Base-by-base conservation (phyloP, 2,329 filamentous ascomycete species). In the Fusarium sp. region DNA sequence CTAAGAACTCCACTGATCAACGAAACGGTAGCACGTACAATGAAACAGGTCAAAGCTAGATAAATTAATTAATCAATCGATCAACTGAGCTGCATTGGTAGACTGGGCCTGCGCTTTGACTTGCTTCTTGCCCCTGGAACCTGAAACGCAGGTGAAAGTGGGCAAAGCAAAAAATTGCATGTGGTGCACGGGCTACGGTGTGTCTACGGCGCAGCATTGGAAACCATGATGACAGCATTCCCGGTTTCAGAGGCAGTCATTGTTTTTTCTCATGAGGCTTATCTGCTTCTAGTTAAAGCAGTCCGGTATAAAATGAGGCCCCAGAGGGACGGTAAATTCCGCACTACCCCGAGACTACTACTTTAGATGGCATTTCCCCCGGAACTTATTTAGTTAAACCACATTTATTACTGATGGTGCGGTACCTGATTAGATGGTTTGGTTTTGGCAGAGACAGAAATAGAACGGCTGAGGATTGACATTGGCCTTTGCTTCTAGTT, bases 131-230 rank as follows among this genome's bases (percentile, higher is more conserved):
- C 34, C 34, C 46, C 39, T 31, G 13, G 48, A 16, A 66, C 62
- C 62, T 65, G 62, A 65, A 66, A 65, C 62, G 5, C 48, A 41
- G 30, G 53, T 65, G 61, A 58, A n/a, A 59, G 46, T 31, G 26
- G 21, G 34, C 31, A 51, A 42, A 51, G 49, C 34, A 37, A 37
- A 28, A 28, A 21, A 25, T 19, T 26, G 31, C 34, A 42, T 19
- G 4, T 34, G 7, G 18, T n/a, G 49, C 49, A 51, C 49, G 49
- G 49, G n/a, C 49, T 42, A 11, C 49, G 31, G 49, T 51, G 39
- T 51, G 23, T 19, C 31, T 46, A 48, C 52, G 43, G 52, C 41
- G 30, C 30, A 55, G 42, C 19, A 37, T 48, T 45, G 4, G 39
- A 54, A 44, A 44, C 51, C 13, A 54, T 14, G n/a, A 31, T 51